Evolutionary conservation across 495 filamentous ascomycete genomes (phyloP), one percentile per base, ranked within the genome.

Genomic region (Aspergillus saccharolyticus): DNA sequence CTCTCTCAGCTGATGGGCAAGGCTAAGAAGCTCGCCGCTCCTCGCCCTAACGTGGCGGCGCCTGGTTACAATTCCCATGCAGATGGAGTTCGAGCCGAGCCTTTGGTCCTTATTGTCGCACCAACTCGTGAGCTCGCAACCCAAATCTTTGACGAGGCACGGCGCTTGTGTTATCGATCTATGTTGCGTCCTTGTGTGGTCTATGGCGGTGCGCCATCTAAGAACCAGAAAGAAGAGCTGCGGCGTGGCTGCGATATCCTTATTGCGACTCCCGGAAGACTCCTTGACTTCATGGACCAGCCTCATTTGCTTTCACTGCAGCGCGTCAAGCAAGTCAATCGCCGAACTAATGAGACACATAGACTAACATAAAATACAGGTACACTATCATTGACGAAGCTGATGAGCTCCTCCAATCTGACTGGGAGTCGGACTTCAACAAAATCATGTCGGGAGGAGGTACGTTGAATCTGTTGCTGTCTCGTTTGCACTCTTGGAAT

Each of bases 361-460:
- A 51, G 53, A 30, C 51, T 45, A 3, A 15, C 22, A 33, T 18
- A 0, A n/a, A 18, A 1, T 10, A 24, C 44, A 89, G 85, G 61
- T 89, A 83, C 71, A 86, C 94, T 59, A 83, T 98, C 54, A 87
- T 98, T 58, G 94, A 97, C 53, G 94, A 98, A 68, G 94, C 94
- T 1, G 94, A 98, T 68, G 91, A 97, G 74, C 84, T 97, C 79
- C 81, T 98, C 0, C 68, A 85, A 5, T 42, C 70, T 0, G 89
- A 90, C 64, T 96, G 91, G 90, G 78, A 87, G 47, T 72, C 79
- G 0, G 84, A 89, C 1, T 76, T 96, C 51, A 72, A 75, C 15
- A 77, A 80, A 57, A 86, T 96, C 53, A 83, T 96, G 77, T 75
- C 80, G 54, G 89, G 89, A 53, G 88, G 86, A 65, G 88, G 89